Evolutionary conservation across 768 basidiomycete species (phyloP).

Genomic region (Gyrodon lividus): DNA sequence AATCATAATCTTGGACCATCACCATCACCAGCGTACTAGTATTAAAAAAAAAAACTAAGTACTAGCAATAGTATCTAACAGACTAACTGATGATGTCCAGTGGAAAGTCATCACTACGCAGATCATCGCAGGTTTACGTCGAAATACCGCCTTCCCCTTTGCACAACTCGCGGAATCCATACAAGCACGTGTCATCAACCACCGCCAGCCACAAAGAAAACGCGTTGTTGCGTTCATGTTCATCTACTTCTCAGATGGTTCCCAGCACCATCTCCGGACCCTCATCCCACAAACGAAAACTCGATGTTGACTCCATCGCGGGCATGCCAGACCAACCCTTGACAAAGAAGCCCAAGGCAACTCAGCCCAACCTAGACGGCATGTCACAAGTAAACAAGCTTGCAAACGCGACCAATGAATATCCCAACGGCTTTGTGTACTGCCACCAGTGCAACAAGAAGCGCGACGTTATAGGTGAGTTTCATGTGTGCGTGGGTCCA

Average conservation of each 20-base stretch:
- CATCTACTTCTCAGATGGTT: slow-evolving; percentile 28
- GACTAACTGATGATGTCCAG: slow-evolving; percentile 18
- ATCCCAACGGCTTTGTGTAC: slow-evolving; percentile 44
- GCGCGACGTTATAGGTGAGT: slow-evolving; percentile 50
- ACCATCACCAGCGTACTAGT: slow-evolving; percentile 14
- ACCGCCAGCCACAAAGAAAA: slow-evolving; percentile 45
- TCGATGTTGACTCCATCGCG: slow-evolving; percentile 30
- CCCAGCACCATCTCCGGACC: slow-evolving; percentile 31
- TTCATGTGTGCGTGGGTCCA: background rate
- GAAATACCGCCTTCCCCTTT: slow-evolving; percentile 56
- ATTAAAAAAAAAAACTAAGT: too few species aligned
- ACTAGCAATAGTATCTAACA: background rate
- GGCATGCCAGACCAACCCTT: slow-evolving; percentile 22
- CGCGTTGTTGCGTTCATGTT: slow-evolving; percentile 40
- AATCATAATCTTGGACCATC: too few species aligned
- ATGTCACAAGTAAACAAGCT: slow-evolving; percentile 13
- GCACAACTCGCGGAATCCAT: slow-evolving; percentile 23
- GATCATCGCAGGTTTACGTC: slow-evolving; percentile 52
- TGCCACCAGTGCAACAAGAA: slow-evolving; percentile 76
- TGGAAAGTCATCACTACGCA: slow-evolving; percentile 19
- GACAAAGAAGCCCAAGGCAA: slow-evolving; percentile 23
- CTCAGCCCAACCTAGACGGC: slow-evolving; percentile 31
- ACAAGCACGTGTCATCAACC: slow-evolving; percentile 27
- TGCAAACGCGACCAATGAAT: slow-evolving; percentile 26
- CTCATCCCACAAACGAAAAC: slow-evolving; percentile 49